A percentile compares a stretch with the other conserved stretches of the same genome.
These are phyloP conservation scores for Coniophora puteana DNA, from an alignment of 1,284 basidiomycete genomes.

Conservation along the genomic window DNA sequence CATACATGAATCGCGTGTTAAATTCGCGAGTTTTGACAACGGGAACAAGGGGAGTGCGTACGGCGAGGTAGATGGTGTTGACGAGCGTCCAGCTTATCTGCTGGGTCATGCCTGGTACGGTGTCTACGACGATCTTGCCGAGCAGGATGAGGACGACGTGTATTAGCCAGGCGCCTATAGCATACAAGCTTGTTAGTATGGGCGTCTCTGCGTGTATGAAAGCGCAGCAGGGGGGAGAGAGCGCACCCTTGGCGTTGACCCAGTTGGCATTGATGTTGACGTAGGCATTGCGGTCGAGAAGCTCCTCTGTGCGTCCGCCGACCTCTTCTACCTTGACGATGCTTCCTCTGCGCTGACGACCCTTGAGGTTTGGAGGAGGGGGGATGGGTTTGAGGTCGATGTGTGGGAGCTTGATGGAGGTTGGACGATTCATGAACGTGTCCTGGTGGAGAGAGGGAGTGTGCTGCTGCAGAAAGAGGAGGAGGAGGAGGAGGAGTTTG, in stretches of 20 bases:
- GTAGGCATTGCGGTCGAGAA: slow-evolving; percentile 79
- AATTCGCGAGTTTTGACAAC: not conserved
- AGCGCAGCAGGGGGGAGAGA: slow-evolving; percentile 8
- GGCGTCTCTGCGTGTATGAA: slow-evolving; percentile 6
- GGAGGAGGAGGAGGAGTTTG: too few species aligned
- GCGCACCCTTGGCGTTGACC: slow-evolving; percentile 97
- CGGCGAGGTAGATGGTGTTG: slow-evolving; percentile 89
- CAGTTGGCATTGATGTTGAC: slow-evolving; percentile 95
- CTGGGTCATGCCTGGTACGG: slow-evolving; percentile 91
- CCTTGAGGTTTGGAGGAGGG: slow-evolving; percentile 32
- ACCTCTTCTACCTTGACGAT: slow-evolving; percentile 89
- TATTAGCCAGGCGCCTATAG: slow-evolving; percentile 92
- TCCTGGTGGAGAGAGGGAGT: too few species aligned
- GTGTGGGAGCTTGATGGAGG: slow-evolving; percentile 46
- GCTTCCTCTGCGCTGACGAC: slow-evolving; percentile 71
- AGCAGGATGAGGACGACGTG: slow-evolving; percentile 90
- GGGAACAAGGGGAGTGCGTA: slow-evolving; percentile 39
- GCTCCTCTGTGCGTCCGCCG: slow-evolving; percentile 74
- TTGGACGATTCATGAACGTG: slow-evolving; percentile 38
- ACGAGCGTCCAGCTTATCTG: slow-evolving; percentile 96
- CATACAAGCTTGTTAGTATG: too few species aligned
- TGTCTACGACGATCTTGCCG: slow-evolving; percentile 93
- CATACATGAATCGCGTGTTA: slow-evolving; percentile 2
- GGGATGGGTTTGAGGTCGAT: slow-evolving; percentile 36
- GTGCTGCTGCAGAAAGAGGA: too few species aligned